These are phyloP conservation scores for Colletotrichum eremochloae DNA, from an alignment of 2,329 filamentous ascomycete species.

Conservation along the genomic window DNA sequence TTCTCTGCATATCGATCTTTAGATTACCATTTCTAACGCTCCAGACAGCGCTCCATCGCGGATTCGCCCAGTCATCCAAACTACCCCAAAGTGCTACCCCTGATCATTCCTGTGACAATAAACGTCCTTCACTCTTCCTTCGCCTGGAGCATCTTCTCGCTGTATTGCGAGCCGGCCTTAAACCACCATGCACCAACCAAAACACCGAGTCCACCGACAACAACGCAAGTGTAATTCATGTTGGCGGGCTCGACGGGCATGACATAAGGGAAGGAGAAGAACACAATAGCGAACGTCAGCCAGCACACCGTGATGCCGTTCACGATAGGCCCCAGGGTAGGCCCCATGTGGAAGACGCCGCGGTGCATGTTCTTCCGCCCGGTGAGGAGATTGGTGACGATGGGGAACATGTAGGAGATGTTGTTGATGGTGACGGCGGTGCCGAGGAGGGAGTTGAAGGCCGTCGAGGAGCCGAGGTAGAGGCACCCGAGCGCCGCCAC, in stretches of 20 bases:
- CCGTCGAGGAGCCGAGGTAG: conserved; percentile 58
- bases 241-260: conserved; percentile 55
- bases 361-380: conserved; percentile 55
- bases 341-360: conserved; percentile 56
- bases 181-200: conserved; percentile 58
- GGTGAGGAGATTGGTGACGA: conserved; percentile 58
- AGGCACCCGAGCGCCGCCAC: conserved; percentile 57
- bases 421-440: conserved; percentile 59
- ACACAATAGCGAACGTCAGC: conserved; percentile 57
- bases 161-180: conserved; percentile 55
- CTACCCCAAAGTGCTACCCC: not conserved
- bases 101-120: too few species aligned
- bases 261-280: conserved; percentile 60
- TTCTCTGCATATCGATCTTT: not conserved
- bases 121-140: conserved; percentile 46
- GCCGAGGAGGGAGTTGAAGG: conserved; percentile 59
- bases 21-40: too few species aligned
- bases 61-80: not conserved
- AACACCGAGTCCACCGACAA: conserved; percentile 55
- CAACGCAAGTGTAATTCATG: conserved; percentile 65
- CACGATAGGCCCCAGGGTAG: conserved; percentile 49
- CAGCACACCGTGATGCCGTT: conserved; percentile 55
- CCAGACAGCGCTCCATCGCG: not conserved
- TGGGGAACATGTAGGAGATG: conserved; percentile 60
- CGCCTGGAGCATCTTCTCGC: conserved; percentile 53